Evolutionary conservation across 2,329 filamentous ascomycete species (phyloP), one percentile per base, ranked within the genome.

Genomic region (Cladosporium sp.): DNA sequence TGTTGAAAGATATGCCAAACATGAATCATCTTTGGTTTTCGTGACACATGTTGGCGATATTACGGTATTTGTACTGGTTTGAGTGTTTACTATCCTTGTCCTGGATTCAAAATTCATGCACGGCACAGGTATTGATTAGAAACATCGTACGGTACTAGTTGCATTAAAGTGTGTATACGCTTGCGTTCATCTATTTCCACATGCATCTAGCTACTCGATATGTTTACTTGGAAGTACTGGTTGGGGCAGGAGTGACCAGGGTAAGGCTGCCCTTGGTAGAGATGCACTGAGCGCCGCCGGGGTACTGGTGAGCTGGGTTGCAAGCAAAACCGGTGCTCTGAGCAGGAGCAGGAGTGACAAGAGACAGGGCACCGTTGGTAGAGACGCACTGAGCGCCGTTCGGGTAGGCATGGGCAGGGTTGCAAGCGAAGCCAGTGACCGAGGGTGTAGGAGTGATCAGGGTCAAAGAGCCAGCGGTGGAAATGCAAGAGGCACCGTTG

Each of bases 341-440:
- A 46, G 58, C 28, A 39, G 64, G 23, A 56, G 65, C 34, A 21
- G 66, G 63, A 21, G 64, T 64, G 32, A 71, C 69, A 18, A 72
- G 53, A 18, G 67, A 63, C 7, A 70, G 58, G 8, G 58, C 48
- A 25, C 70, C 70, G 21, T 58, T 46, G 39, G 65, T 65, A 3
- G 67, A 68, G 23, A 67, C 48, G 58, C 71, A 72, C n/a, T 39
- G 66, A 26, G 67, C 66, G 8, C 68, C 70, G 46, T 65, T 58
- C 1, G 69, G 69, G 64, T 73, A 68, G 25, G 58, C 8, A 63
- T 70, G 70, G 18, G 68, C 71, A 49, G 70, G 70, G 63, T 71
- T 70, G 54, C 71, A 72, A 16, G 61, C 67, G 58, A 70, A 72
- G 57, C 34, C 54, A 11, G 66, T 46, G 23, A 56, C 39, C 1